These are phyloP conservation scores for Ogataea ganodermae DNA, from an alignment of 805 yeast genomes.

Conservation along the genomic window DNA sequence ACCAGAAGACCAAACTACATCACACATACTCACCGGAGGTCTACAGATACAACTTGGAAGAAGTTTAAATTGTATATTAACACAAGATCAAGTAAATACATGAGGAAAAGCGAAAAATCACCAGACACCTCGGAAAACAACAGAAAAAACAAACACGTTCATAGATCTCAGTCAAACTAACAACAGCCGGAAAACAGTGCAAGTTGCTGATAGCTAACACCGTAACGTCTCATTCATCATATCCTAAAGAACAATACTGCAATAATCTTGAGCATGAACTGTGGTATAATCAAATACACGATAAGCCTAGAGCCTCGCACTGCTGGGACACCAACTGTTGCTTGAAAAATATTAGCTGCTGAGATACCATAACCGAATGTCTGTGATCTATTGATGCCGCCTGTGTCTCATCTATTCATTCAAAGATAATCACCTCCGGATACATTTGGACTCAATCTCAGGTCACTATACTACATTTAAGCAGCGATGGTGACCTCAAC, in stretches of 20 bases:
- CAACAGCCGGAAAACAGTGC: background rate
- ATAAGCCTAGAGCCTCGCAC: constrained; percentile 55
- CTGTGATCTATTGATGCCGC: background rate
- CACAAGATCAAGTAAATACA: background rate
- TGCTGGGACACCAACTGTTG: background rate
- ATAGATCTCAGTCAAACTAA: background rate
- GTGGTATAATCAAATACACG: constrained; percentile 45
- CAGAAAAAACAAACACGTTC: background rate
- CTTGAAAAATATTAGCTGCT: too few relatives aligned
- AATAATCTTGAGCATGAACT: constrained; percentile 27
- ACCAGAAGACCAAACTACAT: too few relatives aligned
- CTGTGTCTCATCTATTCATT: background rate
- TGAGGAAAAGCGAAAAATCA: background rate
- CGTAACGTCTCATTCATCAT: constrained; percentile 52
- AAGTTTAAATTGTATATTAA: background rate
- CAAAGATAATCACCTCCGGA: background rate
- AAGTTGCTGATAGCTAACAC: constrained; percentile 59
- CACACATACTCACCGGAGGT: too few relatives aligned
- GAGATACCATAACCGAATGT: too few relatives aligned
- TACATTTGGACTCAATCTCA: background rate
- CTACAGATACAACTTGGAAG: background rate
- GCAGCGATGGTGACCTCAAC: constrained; percentile 91
- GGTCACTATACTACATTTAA: constrained; percentile 40
- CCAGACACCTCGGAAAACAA: background rate
- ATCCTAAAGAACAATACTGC: constrained; percentile 15